phyloP scores from a whole-genome alignment of 768 basidiomycete genomes.

The Boletus coccyginus region DNA sequence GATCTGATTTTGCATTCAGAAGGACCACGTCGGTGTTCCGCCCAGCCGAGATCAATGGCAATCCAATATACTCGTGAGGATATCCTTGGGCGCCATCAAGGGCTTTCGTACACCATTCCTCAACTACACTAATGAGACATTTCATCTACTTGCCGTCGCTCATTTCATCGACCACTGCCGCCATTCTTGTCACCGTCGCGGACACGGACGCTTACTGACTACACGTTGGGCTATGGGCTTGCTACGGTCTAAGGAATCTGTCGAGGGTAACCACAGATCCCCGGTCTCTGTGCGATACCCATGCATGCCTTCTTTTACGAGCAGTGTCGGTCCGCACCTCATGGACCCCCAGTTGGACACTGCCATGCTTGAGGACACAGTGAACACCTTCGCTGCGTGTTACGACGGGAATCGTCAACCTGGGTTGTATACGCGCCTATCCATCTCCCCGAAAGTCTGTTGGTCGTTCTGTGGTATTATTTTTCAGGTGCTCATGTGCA shows the following conservation, averaged over 20 bases:
- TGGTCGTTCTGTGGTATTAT: background rate
- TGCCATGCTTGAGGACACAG: background rate
- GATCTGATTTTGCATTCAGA: background rate
- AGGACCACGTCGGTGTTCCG: background rate
- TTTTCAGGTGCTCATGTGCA: background rate
- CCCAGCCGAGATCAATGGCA: constrained; percentile 2
- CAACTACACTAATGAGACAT: constrained; percentile 1
- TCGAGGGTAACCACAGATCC: background rate
- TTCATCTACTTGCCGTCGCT: background rate
- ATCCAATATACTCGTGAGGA: background rate
- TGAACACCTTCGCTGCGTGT: background rate
- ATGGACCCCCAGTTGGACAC: background rate
- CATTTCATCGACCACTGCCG: background rate
- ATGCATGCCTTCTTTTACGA: background rate
- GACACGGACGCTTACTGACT: constrained; percentile 6
- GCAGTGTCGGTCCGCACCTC: background rate
- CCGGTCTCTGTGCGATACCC: background rate
- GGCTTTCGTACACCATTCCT: constrained; percentile 1
- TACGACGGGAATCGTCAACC: background rate
- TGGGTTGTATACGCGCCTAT: background rate
- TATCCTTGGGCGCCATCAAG: background rate
- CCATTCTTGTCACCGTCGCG: constrained; percentile 1
- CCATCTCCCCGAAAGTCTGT: background rate
- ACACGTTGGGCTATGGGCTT: constrained; percentile 3
- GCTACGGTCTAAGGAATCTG: constrained; percentile 3